phyloP scores from a whole-genome alignment of 2,329 filamentous ascomycete genomes.

The Cladophialophora carrionii region DNA sequence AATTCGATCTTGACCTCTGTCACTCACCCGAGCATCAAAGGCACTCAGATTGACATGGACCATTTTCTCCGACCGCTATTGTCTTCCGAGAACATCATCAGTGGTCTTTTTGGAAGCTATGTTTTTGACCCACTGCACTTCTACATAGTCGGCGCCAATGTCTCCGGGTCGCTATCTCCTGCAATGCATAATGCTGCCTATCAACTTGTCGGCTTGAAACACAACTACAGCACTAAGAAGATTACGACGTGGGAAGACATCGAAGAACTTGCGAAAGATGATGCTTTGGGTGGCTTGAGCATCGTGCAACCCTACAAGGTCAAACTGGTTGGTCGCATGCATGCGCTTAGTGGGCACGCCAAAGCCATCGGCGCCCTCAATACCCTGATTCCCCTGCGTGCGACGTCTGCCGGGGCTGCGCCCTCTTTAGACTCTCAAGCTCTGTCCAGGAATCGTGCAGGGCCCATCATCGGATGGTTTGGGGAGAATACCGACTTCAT shows the following conservation, averaged over 20 bases:
- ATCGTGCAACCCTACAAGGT: slow-evolving; percentile 52
- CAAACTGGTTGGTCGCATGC: slow-evolving; percentile 45
- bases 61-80: slow-evolving; percentile 41
- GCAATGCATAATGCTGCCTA: slow-evolving; percentile 51
- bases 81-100: slow-evolving; percentile 35
- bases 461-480: slow-evolving; percentile 48
- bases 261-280: slow-evolving; percentile 45
- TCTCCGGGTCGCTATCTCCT: slow-evolving; percentile 49
- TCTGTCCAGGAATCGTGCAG: slow-evolving; percentile 48
- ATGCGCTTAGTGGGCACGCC: slow-evolving; percentile 48
- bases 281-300: slow-evolving; percentile 49
- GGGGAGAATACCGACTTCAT: slow-evolving; percentile 53
- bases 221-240: slow-evolving; percentile 47
- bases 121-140: slow-evolving; percentile 49
- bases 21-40: slow-evolving; percentile 45
- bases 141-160: slow-evolving; percentile 48
- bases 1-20: slow-evolving; percentile 49
- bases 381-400: slow-evolving; percentile 50
- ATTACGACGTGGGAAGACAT: slow-evolving; percentile 45
- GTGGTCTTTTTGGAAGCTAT: slow-evolving; percentile 48
- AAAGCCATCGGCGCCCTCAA: slow-evolving; percentile 53
- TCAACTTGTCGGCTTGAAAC: slow-evolving; percentile 46
- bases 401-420: slow-evolving; percentile 44
- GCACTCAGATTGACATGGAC: slow-evolving; percentile 28
- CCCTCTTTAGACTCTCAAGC: slow-evolving; percentile 47